Percentiles rank a stretch among this genome's conserved stretches.
Evolutionary conservation across 345 rosid genomes (phyloP).

Genomic region (Eucalyptus erythrocorys): DNA sequence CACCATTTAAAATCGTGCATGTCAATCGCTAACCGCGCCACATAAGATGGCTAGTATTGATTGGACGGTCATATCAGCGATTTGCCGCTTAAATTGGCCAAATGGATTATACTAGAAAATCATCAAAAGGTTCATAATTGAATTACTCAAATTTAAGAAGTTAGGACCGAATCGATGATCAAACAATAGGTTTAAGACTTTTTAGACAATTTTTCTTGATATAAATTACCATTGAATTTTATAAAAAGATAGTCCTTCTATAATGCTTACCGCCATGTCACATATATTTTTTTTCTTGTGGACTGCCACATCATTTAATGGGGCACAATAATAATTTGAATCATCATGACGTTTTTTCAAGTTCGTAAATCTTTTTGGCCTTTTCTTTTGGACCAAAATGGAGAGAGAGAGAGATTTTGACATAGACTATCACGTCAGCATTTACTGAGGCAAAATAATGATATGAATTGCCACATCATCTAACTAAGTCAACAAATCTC

Average conservation of each 20-base stretch:
- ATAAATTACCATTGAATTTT: too few species aligned
- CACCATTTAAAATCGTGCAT: neutral
- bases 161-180: neutral
- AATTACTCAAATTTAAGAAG: too few species aligned
- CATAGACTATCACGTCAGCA: neutral
- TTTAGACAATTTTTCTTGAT: too few species aligned
- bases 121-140: rapidly evolving
- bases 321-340: neutral
- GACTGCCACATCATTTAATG: neutral
- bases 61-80: rapidly evolving
- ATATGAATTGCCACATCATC: rapidly evolving
- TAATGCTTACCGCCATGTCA: neutral
- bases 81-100: neutral
- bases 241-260: neutral
- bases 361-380: neutral
- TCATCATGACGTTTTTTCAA: neutral
- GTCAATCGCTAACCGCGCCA: rapidly evolving
- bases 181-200: too few species aligned
- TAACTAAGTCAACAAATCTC: neutral
- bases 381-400: neutral
- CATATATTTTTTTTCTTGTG: too few species aligned
- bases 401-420: neutral
- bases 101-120: too few species aligned
- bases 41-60: rapidly evolving
- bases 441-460: neutral